Conservation (phyloP, 192 early-diverging fungal genomes). For the Backusella morwellensis region DNA sequence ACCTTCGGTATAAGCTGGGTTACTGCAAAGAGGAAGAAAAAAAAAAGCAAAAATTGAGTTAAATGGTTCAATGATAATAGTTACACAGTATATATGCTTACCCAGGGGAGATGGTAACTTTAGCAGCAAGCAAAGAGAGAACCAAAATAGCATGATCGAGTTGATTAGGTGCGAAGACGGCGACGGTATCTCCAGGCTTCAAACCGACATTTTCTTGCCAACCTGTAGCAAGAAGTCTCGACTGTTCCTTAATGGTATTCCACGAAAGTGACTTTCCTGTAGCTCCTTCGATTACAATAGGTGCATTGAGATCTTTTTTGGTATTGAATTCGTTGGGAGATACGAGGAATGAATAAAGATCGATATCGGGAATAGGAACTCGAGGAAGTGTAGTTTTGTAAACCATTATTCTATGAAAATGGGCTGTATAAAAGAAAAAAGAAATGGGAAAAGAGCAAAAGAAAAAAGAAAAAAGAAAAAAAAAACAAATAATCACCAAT, state of each 20-base stretch:
- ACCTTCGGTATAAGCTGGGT: constrained; percentile 77
- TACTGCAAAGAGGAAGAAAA: constrained; percentile 32
- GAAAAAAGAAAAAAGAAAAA: not conserved
- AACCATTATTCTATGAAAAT: constrained; percentile 8
- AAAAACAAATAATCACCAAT: too few relatives aligned
- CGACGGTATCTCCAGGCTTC: constrained; percentile 68
- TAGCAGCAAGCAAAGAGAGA: constrained; percentile 53
- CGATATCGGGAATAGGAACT: constrained; percentile 25
- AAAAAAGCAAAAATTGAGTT: not conserved
- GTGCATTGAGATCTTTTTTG: not conserved
- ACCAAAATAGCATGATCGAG: constrained; percentile 64
- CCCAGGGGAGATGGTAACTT: constrained; percentile 69
- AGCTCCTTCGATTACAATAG: constrained; percentile 14
- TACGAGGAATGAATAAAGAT: constrained; percentile 27
- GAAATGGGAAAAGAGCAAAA: not conserved
- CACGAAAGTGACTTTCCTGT: constrained; percentile 19
- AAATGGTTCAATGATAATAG: not conserved
- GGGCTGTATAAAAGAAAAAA: not conserved
- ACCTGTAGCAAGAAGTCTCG: constrained; percentile 44
- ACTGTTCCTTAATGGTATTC: constrained; percentile 15
- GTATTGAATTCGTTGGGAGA: constrained; percentile 10
- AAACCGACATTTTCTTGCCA: constrained; percentile 51
- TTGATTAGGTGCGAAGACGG: constrained; percentile 69
- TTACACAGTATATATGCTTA: not conserved
- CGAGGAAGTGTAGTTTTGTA: constrained; percentile 13